These are phyloP conservation scores for Ophidiomyces ophidiicola DNA, from an alignment of 2,329 filamentous ascomycete genomes.

Conservation along the genomic window DNA sequence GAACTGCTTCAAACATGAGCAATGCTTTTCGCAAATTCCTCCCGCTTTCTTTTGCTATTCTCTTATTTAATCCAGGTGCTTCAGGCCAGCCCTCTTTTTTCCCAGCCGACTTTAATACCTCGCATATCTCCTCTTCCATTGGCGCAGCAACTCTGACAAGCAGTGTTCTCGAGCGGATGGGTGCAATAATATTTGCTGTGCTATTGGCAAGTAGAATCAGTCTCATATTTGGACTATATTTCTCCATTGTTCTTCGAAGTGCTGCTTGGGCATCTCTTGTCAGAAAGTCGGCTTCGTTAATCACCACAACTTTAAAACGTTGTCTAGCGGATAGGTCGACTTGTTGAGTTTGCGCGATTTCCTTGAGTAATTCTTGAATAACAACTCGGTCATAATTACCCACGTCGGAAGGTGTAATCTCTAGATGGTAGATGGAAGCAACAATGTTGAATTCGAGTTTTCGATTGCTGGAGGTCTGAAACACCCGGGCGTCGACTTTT, in stretches of 20 bases:
- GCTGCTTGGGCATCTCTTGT: constrained; percentile 92
- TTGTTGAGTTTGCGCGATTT: constrained; percentile 97
- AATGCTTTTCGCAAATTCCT: constrained; percentile 80
- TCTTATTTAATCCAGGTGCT: constrained; percentile 60
- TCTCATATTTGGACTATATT: constrained; percentile 89
- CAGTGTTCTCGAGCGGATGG: constrained; percentile 82
- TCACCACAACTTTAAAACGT: constrained; percentile 95
- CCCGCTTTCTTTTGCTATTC: constrained; percentile 81
- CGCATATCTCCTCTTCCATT: constrained; percentile 69
- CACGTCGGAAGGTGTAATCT: constrained; percentile 95
- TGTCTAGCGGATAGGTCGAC: constrained; percentile 88
- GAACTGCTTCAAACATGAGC: constrained; percentile 93
- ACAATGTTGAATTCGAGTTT: constrained; percentile 99
- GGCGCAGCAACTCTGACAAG: constrained; percentile 86
- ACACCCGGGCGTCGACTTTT: constrained; percentile 95
- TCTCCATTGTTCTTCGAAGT: constrained; percentile 92
- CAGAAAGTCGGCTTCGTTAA: constrained; percentile 95
- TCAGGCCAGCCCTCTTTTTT: constrained; percentile 76
- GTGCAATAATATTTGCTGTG: constrained; percentile 97
- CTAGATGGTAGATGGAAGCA: constrained; percentile 89
- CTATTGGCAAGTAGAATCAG: constrained; percentile 89
- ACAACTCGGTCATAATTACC: constrained; percentile 95
- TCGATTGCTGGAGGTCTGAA: constrained; percentile 88
- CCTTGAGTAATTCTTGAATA: constrained; percentile 87
- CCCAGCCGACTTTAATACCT: constrained; percentile 56